Conservation (phyloP, 2,329 filamentous ascomycete genomes). For the Thermochaetoides dissita region DNA sequence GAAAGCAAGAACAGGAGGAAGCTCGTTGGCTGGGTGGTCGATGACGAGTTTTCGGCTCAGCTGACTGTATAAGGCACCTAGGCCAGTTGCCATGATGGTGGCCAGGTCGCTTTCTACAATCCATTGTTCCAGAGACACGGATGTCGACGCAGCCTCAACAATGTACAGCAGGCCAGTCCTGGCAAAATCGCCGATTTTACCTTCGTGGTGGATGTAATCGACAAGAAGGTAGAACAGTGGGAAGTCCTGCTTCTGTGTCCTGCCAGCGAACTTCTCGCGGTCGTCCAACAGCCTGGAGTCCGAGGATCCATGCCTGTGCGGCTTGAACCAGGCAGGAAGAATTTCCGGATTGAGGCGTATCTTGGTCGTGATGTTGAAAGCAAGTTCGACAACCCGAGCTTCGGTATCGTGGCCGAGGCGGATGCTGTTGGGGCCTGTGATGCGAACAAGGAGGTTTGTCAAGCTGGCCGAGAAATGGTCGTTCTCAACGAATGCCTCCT, state of each 20-base stretch:
- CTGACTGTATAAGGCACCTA: slow-evolving; percentile 62
- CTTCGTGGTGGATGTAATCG: slow-evolving; percentile 93
- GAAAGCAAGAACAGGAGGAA: slow-evolving; percentile 73
- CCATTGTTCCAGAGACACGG: slow-evolving; percentile 77
- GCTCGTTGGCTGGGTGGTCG: slow-evolving; percentile 55
- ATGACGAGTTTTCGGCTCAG: slow-evolving; percentile 68
- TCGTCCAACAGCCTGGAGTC: slow-evolving; percentile 36
- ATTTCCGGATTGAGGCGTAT: slow-evolving; percentile 81
- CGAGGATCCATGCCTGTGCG: slow-evolving; percentile 24
- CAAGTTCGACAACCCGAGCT: slow-evolving; percentile 75
- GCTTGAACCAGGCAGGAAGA: slow-evolving; percentile 80
- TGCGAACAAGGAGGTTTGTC: slow-evolving; percentile 71
- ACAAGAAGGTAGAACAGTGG: slow-evolving; percentile 90
- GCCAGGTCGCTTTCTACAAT: slow-evolving; percentile 93
- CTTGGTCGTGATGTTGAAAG: slow-evolving; percentile 94
- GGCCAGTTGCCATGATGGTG: slow-evolving; percentile 88
- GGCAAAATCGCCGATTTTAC: slow-evolving; percentile 88
- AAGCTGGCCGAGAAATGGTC: slow-evolving; percentile 72
- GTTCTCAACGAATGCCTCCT: slow-evolving; percentile 86
- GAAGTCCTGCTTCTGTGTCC: slow-evolving; percentile 82
- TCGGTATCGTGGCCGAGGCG: slow-evolving; percentile 70
- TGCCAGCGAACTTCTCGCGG: slow-evolving; percentile 70
- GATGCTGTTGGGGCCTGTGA: slow-evolving; percentile 59
- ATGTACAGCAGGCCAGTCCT: slow-evolving; percentile 88
- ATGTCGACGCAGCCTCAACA: slow-evolving; percentile 81